phyloP scores from a whole-genome alignment of 139 green algal species.

The Chlamydomonas applanata region DNA sequence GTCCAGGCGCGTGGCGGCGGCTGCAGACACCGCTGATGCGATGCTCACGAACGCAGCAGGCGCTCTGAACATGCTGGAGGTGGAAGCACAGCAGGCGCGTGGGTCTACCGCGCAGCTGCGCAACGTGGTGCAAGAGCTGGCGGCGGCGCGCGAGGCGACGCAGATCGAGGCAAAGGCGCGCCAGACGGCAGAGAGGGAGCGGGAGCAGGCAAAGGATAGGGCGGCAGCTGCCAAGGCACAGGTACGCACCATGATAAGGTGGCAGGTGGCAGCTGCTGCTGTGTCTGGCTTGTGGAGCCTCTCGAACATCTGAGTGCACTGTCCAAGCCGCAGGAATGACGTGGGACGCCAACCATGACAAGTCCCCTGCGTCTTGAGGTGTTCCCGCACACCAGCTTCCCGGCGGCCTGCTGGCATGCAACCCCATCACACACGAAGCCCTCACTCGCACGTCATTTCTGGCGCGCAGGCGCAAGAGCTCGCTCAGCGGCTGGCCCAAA shows the following conservation, averaged over 20 bases:
- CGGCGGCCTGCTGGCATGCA: no score
- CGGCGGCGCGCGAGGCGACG: background rate
- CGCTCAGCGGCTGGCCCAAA: background rate
- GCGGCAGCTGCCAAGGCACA: background rate
- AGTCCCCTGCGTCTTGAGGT: no score
- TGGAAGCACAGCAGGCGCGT: background rate
- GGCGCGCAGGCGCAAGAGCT: background rate
- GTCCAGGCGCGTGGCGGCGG: conserved; percentile 8
- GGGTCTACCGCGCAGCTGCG: background rate
- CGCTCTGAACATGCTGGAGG: conserved; percentile 22
- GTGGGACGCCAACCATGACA: no score
- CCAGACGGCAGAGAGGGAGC: background rate
- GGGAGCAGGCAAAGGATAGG: background rate
- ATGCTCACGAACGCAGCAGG: conserved; percentile 43
- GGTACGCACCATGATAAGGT: background rate
- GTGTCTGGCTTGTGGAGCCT: background rate
- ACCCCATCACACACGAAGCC: no score
- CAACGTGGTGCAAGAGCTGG: background rate
- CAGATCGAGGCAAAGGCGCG: background rate
- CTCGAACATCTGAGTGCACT: background rate
- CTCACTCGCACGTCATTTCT: background rate
- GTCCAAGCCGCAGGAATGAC: no score
- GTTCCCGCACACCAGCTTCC: no score
- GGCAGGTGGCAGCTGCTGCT: no score
- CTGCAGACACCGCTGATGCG: conserved; percentile 30